These are phyloP conservation scores for Pichia nanzhaoensis DNA, from an alignment of 805 yeast genomes.

Conservation along the genomic window DNA sequence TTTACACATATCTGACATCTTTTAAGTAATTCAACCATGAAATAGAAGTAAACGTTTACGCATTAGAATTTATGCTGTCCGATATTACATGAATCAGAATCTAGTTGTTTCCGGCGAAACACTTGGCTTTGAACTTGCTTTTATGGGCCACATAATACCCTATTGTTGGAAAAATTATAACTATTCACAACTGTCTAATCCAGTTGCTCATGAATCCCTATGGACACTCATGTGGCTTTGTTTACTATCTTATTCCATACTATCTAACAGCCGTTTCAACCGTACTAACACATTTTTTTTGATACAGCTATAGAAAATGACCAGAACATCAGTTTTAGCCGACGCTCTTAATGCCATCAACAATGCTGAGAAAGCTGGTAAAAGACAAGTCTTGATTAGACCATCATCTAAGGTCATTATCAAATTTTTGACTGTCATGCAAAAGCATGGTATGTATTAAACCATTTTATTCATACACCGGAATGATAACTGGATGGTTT, in stretches of 20 bases:
- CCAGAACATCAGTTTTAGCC: slow-evolving; percentile 97
- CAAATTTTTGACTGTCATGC: slow-evolving; percentile 96
- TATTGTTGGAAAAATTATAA: neutral
- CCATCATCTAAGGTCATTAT: slow-evolving; percentile 98
- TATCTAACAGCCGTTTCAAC: slow-evolving; percentile 16
- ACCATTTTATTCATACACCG: slow-evolving; percentile 43
- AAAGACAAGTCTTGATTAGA: slow-evolving; percentile 97
- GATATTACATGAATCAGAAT: slow-evolving; percentile 3
- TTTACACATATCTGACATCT: neutral
- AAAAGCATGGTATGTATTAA: slow-evolving; percentile 76
- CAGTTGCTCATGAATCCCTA: slow-evolving; percentile 37
- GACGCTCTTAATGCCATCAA: slow-evolving; percentile 97
- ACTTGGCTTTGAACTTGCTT: slow-evolving; percentile 1
- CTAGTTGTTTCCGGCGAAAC: slow-evolving; percentile 8
- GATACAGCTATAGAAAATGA: slow-evolving; percentile 47
- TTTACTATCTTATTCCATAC: slow-evolving; percentile 19
- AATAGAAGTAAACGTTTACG: neutral
- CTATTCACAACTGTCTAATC: neutral
- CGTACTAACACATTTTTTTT: slow-evolving; percentile 4
- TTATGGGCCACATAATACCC: slow-evolving; percentile 9
- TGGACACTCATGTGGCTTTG: slow-evolving; percentile 43
- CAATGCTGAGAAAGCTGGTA: slow-evolving; percentile 99
- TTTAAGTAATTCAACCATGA: neutral
- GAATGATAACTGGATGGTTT: slow-evolving; percentile 98
- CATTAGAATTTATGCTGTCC: slow-evolving; percentile 10